These are phyloP conservation scores for Vigna angularis DNA, from an alignment of 306 rosid species.

Conservation along the genomic window DNA sequence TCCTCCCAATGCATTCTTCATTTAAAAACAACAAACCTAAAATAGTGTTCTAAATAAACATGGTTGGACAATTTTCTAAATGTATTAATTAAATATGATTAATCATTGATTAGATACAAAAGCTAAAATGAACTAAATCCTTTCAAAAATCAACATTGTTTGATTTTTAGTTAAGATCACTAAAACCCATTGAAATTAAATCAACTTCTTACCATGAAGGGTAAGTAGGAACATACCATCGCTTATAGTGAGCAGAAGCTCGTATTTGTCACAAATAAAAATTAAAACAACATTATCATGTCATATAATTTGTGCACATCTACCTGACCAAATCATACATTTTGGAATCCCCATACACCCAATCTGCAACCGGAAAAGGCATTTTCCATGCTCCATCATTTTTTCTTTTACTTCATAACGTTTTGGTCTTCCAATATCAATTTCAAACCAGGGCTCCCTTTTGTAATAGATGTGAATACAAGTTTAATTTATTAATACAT, in stretches of 20 bases:
- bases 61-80: neutral
- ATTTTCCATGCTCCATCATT: slow-evolving; percentile 51
- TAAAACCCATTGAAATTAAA: slow-evolving; percentile 21
- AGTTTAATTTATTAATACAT: no score
- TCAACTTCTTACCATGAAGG: slow-evolving; percentile 14
- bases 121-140: slow-evolving; percentile 3
- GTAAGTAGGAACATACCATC: slow-evolving; percentile 12
- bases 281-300: slow-evolving; percentile 42
- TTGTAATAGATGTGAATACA: no score
- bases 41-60: neutral
- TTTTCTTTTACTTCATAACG: no score
- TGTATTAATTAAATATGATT: neutral
- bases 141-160: neutral
- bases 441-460: no score
- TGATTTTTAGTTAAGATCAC: neutral
- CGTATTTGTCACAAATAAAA: neutral
- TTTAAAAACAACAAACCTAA: neutral
- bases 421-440: no score
- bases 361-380: slow-evolving; percentile 98
- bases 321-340: slow-evolving; percentile 76
- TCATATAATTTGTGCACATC: slow-evolving; percentile 95
- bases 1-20: neutral
- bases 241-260: neutral
- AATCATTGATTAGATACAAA: neutral
- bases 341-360: slow-evolving; percentile 94